Conservation (phyloP, 2,329 filamentous ascomycete genomes). For the Penicillium sumatraense region DNA sequence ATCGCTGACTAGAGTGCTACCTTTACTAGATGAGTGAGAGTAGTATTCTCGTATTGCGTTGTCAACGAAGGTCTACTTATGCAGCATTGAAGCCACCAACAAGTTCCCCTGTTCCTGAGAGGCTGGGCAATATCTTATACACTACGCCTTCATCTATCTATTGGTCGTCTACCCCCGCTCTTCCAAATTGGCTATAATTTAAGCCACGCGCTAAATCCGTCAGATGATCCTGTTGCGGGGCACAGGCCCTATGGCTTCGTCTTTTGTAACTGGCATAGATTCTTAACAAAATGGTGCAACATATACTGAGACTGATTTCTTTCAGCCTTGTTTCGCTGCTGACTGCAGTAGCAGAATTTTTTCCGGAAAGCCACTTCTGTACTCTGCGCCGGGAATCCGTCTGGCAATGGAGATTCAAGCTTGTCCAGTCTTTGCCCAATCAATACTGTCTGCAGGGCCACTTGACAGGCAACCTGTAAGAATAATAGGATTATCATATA, state of each 20-base stretch:
- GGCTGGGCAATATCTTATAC: neutral
- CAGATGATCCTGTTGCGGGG: slow-evolving; percentile 11
- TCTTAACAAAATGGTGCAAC: slow-evolving; percentile 3
- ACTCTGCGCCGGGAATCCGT: neutral
- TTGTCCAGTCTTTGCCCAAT: neutral
- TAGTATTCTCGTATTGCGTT: neutral
- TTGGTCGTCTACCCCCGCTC: slow-evolving; percentile 3
- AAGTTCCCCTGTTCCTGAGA: neutral
- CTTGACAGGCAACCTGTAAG: neutral
- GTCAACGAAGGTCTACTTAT: slow-evolving; percentile 46
- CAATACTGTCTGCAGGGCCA: no score
- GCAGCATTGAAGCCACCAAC: slow-evolving; percentile 4
- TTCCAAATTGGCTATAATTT: slow-evolving; percentile 8
- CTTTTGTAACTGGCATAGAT: neutral
- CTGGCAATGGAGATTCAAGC: neutral
- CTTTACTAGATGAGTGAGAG: neutral
- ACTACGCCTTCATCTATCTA: neutral
- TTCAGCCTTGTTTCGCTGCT: slow-evolving; percentile 8
- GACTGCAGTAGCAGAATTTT: slow-evolving; percentile 10
- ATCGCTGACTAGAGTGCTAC: neutral
- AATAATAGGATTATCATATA: neutral
- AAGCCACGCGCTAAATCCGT: slow-evolving; percentile 4
- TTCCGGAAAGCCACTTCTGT: neutral
- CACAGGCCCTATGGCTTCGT: neutral
- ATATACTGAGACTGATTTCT: neutral